Base-by-base conservation (phyloP, 768 basidiomycete species). In the Leccinum boreale region DNA sequence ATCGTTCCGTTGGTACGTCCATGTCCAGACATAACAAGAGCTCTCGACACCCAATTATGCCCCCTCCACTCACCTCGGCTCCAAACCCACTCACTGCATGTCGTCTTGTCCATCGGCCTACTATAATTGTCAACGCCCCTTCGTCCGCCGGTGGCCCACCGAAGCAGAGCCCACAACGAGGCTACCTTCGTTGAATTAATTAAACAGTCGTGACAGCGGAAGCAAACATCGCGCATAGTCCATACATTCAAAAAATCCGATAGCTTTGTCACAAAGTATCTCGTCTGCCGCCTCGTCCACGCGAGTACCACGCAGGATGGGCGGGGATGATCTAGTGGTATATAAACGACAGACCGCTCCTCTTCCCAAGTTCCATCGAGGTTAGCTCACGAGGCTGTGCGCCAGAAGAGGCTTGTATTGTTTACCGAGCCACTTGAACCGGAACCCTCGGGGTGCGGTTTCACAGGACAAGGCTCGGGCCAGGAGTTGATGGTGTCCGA, bases 121-220 rank as follows among this genome's bases (percentile, higher is more conserved):
- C 8, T 39, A 39, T 39, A n/a, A 39, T n/a, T 39, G n/a, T 39
- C n/a, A 39, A n/a, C 9, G 8, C 36, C 17, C 15, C 35, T 36
- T 36, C 21, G 28, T n/a, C 33, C 11, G 5, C n/a, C 29, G 5
- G 46, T 19, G 28, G 19, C 26, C 44, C 48, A n/a, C 1, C 8
- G 24, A 10, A 23, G 19, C 31, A 29, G 19, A 15, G n/a, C 28
- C 4, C 12, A 29, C 56, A 44, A 58, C 44, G 42, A 31, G 11
- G 52, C 54, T 33, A 50, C 54, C 35, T 4, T 36, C 26, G 12
- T 51, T 17, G 11, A 35, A 60, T 63, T 53, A 65, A 65, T 50
- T 28, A 42, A 52, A 21, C 33, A 11, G 6, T n/a, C 58, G 29
- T 45, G 31, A 42, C 46, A 21, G 29, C 60, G 49, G 51, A 52